phyloP scores from a whole-genome alignment of 208 protist genomes.

The Angomonas desouzai region DNA sequence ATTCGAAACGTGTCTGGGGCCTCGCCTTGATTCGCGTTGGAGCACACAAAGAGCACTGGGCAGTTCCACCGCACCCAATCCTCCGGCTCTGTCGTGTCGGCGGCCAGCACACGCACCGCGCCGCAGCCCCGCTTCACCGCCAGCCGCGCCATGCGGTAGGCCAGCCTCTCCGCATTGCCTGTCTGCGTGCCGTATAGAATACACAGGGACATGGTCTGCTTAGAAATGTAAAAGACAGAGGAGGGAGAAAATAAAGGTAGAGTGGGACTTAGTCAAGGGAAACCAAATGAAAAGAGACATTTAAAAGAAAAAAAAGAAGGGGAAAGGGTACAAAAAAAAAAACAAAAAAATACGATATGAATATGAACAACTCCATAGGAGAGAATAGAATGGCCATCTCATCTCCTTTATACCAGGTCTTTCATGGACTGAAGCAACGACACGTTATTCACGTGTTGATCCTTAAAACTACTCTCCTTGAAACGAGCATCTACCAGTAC shows the following conservation, averaged over 20 bases:
- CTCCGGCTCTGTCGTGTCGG: constrained; percentile 51
- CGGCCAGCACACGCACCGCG: constrained; percentile 43
- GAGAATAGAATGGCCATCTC: too few species aligned
- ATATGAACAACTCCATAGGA: too few species aligned
- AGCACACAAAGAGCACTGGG: constrained; percentile 61
- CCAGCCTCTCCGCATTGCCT: constrained; percentile 66
- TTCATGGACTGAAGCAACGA: constrained; percentile 44
- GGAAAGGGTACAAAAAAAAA: constrained; percentile 16
- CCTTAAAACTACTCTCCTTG: constrained; percentile 42
- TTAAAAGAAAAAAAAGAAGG: constrained; percentile 13
- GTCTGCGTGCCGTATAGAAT: constrained; percentile 85
- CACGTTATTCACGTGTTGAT: constrained; percentile 50
- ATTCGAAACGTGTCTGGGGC: constrained; percentile 66
- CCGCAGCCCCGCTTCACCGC: constrained; percentile 44
- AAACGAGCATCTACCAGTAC: constrained; percentile 31
- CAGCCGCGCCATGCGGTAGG: constrained; percentile 50
- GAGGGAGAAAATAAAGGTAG: constrained; percentile 19
- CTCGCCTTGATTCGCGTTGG: constrained; percentile 85
- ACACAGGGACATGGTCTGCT: constrained; percentile 23
- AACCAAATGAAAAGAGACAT: neutral
- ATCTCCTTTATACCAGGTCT: constrained; percentile 21
- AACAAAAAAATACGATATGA: constrained; percentile 16
- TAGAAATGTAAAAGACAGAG: too few species aligned
- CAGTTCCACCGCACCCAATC: constrained; percentile 32
- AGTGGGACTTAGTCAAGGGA: neutral